phyloP scores from a whole-genome alignment of 192 early-diverging fungal species.

The Paraglomus brasilianum region DNA sequence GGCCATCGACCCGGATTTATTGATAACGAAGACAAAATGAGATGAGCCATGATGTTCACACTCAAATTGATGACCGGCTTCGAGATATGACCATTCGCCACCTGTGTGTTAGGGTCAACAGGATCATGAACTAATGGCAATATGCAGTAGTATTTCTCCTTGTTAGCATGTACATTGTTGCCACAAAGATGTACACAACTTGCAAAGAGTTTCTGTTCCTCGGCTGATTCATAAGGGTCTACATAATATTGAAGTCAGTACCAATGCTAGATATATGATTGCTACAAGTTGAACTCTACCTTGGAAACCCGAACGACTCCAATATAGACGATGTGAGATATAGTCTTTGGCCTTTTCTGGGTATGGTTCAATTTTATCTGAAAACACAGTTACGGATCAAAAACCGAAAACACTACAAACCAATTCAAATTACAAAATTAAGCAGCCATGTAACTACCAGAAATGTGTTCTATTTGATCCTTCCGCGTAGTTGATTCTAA shows the following conservation, averaged over 20 bases:
- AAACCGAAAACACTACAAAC: too few relatives aligned
- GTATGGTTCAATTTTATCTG: constrained; percentile 15
- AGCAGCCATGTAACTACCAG: neutral
- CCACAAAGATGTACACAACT: constrained; percentile 29
- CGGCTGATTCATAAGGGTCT: constrained; percentile 16
- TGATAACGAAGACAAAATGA: constrained; percentile 32
- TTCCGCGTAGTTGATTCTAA: neutral
- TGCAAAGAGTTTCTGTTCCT: constrained; percentile 21
- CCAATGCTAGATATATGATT: neutral
- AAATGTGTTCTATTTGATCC: constrained; percentile 20
- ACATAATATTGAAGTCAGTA: constrained; percentile 1
- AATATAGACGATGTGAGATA: constrained; percentile 28
- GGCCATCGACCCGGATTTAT: constrained; percentile 30
- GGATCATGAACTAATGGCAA: constrained; percentile 16
- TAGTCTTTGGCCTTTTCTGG: constrained; percentile 11
- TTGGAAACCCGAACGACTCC: constrained; percentile 31
- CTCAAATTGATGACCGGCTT: constrained; percentile 27
- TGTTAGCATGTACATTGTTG: constrained; percentile 20
- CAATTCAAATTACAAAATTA: too few relatives aligned
- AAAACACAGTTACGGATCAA: neutral
- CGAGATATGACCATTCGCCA: constrained; percentile 27
- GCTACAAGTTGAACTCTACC: constrained; percentile 13
- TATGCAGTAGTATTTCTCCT: constrained; percentile 21
- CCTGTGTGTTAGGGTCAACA: neutral
- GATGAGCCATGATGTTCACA: constrained; percentile 25